These are phyloP conservation scores for Anacardium occidentale DNA, from an alignment of 345 rosid species.

Conservation along the genomic window DNA sequence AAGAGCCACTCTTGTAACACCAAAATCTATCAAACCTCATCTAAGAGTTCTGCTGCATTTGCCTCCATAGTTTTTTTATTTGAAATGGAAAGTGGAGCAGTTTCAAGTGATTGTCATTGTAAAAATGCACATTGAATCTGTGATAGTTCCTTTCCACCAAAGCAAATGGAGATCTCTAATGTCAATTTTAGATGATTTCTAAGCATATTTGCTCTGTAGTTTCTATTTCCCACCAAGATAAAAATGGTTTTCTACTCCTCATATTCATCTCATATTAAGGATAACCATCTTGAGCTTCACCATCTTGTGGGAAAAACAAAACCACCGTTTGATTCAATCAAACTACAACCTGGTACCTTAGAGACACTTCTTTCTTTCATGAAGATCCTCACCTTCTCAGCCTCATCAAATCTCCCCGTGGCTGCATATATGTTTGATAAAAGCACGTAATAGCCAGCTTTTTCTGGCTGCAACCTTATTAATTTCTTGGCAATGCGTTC, in stretches of 20 bases:
- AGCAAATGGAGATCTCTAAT: not conserved
- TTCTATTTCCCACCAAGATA: not conserved
- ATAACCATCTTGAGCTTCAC: not conserved
- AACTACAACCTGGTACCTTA: slow-evolving; percentile 53
- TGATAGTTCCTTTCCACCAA: not conserved
- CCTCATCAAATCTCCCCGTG: slow-evolving; percentile 46
- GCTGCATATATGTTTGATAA: slow-evolving; percentile 51
- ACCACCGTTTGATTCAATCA: slow-evolving; percentile 31
- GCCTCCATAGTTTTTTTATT: too few species aligned
- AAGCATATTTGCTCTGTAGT: not conserved
- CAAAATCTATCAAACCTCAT: too few species aligned
- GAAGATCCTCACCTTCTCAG: slow-evolving; percentile 46
- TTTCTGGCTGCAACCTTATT: slow-evolving; percentile 42
- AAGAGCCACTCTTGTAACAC: too few species aligned
- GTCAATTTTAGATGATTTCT: not conserved
- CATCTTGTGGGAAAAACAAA: slow-evolving; percentile 10
- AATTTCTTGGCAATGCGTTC: slow-evolving; percentile 59
- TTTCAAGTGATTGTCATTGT: too few species aligned
- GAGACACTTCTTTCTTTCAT: slow-evolving; percentile 46
- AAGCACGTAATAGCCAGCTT: slow-evolving; percentile 52
- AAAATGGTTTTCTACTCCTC: not conserved
- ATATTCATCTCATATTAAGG: not conserved
- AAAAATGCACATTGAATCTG: not conserved
- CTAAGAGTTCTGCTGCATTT: too few species aligned
- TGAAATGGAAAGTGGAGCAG: too few species aligned